Conservation (phyloP, 108 stramenopile genomes). For the Parmales sp. region DNA sequence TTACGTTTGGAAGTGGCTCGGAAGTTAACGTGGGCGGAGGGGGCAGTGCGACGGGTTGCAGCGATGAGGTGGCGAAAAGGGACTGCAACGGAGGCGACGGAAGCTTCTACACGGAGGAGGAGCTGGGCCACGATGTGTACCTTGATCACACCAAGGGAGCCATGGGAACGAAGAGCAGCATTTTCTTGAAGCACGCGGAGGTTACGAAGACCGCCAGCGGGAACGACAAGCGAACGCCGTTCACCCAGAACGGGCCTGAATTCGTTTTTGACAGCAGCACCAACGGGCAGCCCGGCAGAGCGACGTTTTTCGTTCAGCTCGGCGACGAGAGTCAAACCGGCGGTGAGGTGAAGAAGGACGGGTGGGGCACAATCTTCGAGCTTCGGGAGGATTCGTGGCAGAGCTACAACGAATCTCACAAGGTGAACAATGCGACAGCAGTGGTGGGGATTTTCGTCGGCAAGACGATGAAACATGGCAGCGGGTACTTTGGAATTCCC, state of each 20-base stretch:
- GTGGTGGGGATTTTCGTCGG: constrained; percentile 48
- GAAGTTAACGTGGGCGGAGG: background rate
- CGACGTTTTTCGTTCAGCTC: background rate
- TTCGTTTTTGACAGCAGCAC: background rate
- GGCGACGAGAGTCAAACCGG: background rate
- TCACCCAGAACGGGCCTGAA: constrained; percentile 6
- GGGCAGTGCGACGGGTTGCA: background rate
- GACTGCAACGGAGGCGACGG: background rate
- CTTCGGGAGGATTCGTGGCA: constrained; percentile 30
- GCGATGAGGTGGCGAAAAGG: background rate
- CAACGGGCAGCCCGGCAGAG: background rate
- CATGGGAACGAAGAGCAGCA: background rate
- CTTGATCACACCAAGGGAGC: background rate
- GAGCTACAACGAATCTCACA: constrained; percentile 17
- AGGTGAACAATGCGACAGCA: constrained; percentile 18
- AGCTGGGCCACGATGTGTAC: constrained; percentile 7
- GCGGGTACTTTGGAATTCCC: constrained; percentile 35
- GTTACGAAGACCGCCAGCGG: background rate
- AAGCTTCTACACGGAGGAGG: background rate
- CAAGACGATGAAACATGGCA: constrained; percentile 34
- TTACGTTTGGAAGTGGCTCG: constrained; percentile 8
- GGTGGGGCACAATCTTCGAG: constrained; percentile 34
- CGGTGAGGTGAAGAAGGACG: constrained; percentile 6
- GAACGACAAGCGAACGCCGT: background rate
- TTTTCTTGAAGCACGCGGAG: background rate